Base-by-base conservation (phyloP, 345 rosid genomes). In the Aurinia saxatilis region DNA sequence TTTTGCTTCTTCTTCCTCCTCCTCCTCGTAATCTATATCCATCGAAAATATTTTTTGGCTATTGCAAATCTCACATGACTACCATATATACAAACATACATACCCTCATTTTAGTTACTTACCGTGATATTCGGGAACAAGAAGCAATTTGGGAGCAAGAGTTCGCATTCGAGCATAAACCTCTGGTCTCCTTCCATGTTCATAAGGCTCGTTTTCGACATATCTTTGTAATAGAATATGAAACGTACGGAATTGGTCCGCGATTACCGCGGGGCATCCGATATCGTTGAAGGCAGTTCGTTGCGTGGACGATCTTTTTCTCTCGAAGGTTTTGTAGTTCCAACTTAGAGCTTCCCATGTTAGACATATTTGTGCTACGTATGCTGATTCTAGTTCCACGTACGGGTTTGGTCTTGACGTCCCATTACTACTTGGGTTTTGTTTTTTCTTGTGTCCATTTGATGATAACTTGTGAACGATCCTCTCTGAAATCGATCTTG, bases 291-390 rank as follows among this genome's bases (percentile, higher is more conserved):
- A 82, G 30, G 59, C 60, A 10, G 18, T 45, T 34, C 55, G 55
- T 37, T 64, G 65, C 21, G 61, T 64, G 7, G 75, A 70, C 16
- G 82, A 25, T 71, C 83, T 78, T 66, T 86, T 95, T 1, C 73
- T 77, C 49, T 80, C 84, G 53, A 95, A 90, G 74, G 78, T 86
- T 58, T 73, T 95, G 88, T 90, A 90, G 75, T 88, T 95, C 91
- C 91, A 95, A 56, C 85, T 90, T 18, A 95, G 79, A 30, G 99
- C 97, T 74, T 90, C 99, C 99, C 96, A 90, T 23, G 99, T 84
- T 72, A 84, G 67, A 81, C 97, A 95, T 16, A 90, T 83, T 40
- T 88, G 95, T 57, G 99, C 97, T 31, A 86, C 95, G 60, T 95
- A 90, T 1, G 97, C 82, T 6, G 84, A 75, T 75, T 95, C 99